Evolutionary conservation across 345 rosid species (phyloP).

Genomic region (Salix koriyanagi): DNA sequence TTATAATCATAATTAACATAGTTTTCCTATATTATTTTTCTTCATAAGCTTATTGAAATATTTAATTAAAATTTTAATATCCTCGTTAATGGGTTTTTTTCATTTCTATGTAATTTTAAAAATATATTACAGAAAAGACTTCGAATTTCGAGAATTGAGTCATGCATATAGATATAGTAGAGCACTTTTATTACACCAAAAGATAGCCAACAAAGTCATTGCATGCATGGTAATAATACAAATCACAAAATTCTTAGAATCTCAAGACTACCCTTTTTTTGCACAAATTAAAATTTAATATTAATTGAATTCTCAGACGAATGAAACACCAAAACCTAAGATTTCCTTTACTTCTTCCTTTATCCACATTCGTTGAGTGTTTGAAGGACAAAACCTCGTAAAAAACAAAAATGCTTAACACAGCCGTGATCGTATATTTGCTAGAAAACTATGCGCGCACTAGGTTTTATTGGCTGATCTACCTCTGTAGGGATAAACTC

Average conservation of each 20-base stretch:
- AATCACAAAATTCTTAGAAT: background rate
- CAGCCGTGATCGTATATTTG: background rate
- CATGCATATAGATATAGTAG: too few species aligned
- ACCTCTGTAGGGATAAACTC: background rate
- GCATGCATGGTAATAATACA: background rate
- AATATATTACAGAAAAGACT: background rate
- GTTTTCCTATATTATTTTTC: too few species aligned
- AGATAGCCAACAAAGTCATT: background rate
- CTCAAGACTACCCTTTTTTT: background rate
- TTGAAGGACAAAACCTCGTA: background rate
- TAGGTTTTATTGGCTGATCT: background rate
- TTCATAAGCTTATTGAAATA: too few species aligned
- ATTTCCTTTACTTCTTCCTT: background rate
- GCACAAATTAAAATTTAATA: too few species aligned
- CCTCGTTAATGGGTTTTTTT: background rate
- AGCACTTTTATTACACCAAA: too few species aligned
- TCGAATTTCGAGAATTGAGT: background rate
- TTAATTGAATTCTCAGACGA: background rate
- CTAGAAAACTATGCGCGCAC: background rate
- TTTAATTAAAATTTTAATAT: background rate
- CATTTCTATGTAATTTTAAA: background rate
- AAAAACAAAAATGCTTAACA: background rate
- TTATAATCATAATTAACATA: too few species aligned
- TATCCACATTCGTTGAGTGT: background rate
- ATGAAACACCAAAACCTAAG: background rate